Base-by-base conservation (phyloP, 2,329 filamentous ascomycete species). In the Fusarium transvaalense region DNA sequence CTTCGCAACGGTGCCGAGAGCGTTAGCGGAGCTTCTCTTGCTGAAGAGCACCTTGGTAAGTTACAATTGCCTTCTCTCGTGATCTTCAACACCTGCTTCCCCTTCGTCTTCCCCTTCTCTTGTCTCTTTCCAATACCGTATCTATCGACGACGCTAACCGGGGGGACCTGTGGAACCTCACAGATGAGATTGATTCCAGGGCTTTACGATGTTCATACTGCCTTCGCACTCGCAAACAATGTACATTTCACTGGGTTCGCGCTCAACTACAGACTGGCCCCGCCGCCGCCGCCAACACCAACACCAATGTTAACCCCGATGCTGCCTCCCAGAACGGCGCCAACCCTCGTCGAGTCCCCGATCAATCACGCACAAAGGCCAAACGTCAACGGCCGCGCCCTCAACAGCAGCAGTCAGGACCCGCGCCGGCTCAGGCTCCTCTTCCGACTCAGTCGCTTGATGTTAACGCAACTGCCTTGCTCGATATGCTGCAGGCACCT, bases 401-500 rank as follows among this genome's bases (percentile, higher is more conserved):
- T 62, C 71, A 71, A 54, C 68, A 70, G 41, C 68, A 70, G 31
- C 59, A 62, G 19, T 37, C 66, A n/a, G 71, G 71, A 32, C 66
- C 72, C 31, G 66, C 68, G 25, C 69, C 72, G 21, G 31, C 58
- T 3, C 72, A 75, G 47, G 56, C 71, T 15, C 64, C 66, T 57
- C 71, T 74, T 13, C 72, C 72, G 34, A 64, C 47, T 6, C 71
- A 72, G 48, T 58, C 61, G 29, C 64, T 75, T 43, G 72, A 75
- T 43, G 71, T 74, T 23, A 74, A 75, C 50, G 69, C 72, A 43
- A 73, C 68, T 14, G 72, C 72, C 27, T 61, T 75, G 39, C 65
- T 75, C 45, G 73, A 75, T 48, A 75, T 75, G 71, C 31, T 75
- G n/a, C 73, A 75, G 62, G 68, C 68, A 41, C 73, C 71, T n/a